phyloP scores from a whole-genome alignment of 768 basidiomycete species.

The Coprinellus micaceus region DNA sequence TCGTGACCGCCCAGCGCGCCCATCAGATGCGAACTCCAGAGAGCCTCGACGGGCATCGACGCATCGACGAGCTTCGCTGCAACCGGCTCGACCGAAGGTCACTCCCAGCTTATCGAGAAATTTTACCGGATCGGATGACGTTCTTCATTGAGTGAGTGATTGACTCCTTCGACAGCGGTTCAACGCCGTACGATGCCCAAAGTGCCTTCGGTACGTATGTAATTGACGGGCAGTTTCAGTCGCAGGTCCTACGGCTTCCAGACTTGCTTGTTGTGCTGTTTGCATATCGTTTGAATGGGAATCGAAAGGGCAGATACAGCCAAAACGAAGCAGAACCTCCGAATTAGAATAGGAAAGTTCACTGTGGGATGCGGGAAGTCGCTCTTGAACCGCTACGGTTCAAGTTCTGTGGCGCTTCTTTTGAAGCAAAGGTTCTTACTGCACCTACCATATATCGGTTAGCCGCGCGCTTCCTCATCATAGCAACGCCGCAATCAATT shows the following conservation, averaged over 20 bases:
- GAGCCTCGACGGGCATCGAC: neutral
- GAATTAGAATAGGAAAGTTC: neutral
- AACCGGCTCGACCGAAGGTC: neutral
- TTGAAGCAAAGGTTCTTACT: neutral
- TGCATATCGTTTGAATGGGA: too few species aligned
- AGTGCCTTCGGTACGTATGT: slow-evolving; percentile 2
- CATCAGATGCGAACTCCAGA: too few species aligned
- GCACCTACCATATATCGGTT: neutral
- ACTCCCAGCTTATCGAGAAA: neutral
- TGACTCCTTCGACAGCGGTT: neutral
- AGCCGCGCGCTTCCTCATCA: slow-evolving; percentile 7
- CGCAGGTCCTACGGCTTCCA: too few species aligned
- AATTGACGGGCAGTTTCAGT: neutral
- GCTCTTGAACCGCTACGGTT: neutral
- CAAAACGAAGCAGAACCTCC: neutral
- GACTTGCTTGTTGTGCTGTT: too few species aligned
- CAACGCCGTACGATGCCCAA: neutral
- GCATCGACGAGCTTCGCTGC: neutral
- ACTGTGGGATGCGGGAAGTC: neutral
- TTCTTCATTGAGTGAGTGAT: neutral
- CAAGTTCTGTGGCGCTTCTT: neutral
- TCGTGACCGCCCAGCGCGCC: too few species aligned
- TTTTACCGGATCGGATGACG: neutral
- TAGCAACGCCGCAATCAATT: slow-evolving; percentile 4
- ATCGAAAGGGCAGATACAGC: too few species aligned